Base-by-base conservation (phyloP, 805 yeast genomes). In the Limtongozyma cylindracea region DNA sequence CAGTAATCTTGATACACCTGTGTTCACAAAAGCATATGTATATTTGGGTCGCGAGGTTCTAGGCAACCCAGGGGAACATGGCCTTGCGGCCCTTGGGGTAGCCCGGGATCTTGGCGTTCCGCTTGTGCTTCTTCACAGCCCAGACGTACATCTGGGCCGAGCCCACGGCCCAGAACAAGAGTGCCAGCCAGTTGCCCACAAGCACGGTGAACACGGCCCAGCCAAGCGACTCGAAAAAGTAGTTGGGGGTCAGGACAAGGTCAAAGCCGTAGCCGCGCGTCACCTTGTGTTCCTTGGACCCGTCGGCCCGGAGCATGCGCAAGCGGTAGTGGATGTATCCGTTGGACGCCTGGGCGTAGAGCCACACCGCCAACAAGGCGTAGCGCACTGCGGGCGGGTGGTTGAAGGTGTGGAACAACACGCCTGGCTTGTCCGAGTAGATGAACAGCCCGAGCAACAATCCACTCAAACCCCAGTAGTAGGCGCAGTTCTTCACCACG, bases 401-500 rank as follows among this genome's bases (percentile, higher is more conserved):
- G 27, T 56, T 48, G 28, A 50, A 56, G 20, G 54, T 57, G 29
- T 58, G 50, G 47, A 55, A 59, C 15, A 56, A 22, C 24, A 34
- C 39, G 15, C 15, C 15, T 33, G 25, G 27, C 30, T 21, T 27
- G 23, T 19, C 17, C 31, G 47, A 21, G 32, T 61, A 64, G 13
- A 54, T 41, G 31, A 61, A 65, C 29, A 45, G 47, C 3, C 66
- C 59, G 27, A 64, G 43, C 27, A 39, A 31, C 13, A 41, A 55
- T 41, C 96, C 95, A 24, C 80, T 71, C 31, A 84, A 50, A n/a
- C 76, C 42, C 95, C 95, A 84, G 48, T 88, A 88, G 43, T 88
- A 95, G 31, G 61, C 53, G 18, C 80, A 69, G 50, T 88, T 88
- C 48, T 82, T 78, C 57, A 84, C 74, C 27, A 88, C 47, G 45